phyloP scores from a whole-genome alignment of 2,329 filamentous ascomycete species.

The Botrytis tulipae region DNA sequence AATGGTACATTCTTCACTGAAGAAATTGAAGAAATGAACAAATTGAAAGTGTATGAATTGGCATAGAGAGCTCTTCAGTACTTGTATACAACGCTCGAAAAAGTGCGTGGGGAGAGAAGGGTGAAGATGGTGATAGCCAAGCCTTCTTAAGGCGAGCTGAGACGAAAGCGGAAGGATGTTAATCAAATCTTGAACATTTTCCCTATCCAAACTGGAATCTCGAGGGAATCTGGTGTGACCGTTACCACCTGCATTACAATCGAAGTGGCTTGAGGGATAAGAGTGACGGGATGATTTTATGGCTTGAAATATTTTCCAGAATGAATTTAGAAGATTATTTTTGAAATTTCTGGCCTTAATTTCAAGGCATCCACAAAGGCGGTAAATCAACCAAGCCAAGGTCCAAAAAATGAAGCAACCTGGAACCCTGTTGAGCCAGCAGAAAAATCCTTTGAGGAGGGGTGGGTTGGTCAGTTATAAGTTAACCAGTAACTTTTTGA shows the following conservation, averaged over 20 bases:
- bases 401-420: neutral
- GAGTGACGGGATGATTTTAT: neutral
- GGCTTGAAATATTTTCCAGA: neutral
- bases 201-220: neutral
- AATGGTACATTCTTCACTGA: neutral
- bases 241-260: neutral
- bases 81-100: neutral
- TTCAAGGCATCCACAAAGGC: neutral
- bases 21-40: neutral
- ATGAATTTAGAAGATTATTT: neutral
- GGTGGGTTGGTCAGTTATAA: neutral
- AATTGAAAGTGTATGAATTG: neutral
- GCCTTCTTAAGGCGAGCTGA: neutral
- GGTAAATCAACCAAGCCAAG: neutral
- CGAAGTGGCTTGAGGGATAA: neutral
- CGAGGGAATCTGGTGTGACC: neutral
- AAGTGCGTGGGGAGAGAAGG: neutral
- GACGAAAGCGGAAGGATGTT: neutral
- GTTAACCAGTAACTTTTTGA: neutral
- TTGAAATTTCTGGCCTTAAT: fast-evolving
- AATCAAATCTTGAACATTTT: neutral
- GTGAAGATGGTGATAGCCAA: neutral
- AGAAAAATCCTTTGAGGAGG: conserved; percentile 10
- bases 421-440: neutral
- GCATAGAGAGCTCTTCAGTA: neutral